Base-by-base conservation (phyloP, 1,284 basidiomycete genomes). In the Porodaedalea pini region DNA sequence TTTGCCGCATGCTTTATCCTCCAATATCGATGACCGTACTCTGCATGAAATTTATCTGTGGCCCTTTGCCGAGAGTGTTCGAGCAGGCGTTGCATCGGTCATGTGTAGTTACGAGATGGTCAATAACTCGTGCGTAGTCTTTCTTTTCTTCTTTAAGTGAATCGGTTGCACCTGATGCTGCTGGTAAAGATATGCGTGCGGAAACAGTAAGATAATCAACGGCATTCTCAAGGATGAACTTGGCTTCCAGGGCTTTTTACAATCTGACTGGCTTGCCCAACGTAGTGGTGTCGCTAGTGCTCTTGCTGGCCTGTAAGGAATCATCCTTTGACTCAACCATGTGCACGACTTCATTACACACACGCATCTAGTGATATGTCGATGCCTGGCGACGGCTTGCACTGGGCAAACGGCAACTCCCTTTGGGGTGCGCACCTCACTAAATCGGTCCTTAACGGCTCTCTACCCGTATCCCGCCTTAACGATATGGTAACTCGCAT, bases 41-140 rank as follows among this genome's bases (percentile, higher is more conserved):
- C 64, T 77, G 62, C 74, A 73, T 64, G 75, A 75, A 60, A 54
- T 74, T 15, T 75, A 75, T 62, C 67, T 73, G 0, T 72, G 69
- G 66, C 71, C 73, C 0, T 81, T 79, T 68, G 68, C 78, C 11
- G 69, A 74, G 39, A 71, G 73, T 0, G 72, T 81, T 25, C 66
- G 73, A n/a, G 76, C 77, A 0, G 78, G 75, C 10, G 76, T 78
- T 3, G 75, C 72, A 19, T 64, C 68, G 15, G 69, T 81, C 58
- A 82, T 81, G 79, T 80, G 75, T 60, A 71, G 73, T 0, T 80
- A 79, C 67, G 74, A 69, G 54, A 54, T 63, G 44, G 69, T 82
- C 68, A 83, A 83, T 66, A 73, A 74, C 36, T 78, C 77, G 1
- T 73, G 75, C 47, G 58, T 37, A 3, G 13, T 21, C 10, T 47